Conservation (phyloP, 768 basidiomycete species). For the Leccinum subgranulosum region DNA sequence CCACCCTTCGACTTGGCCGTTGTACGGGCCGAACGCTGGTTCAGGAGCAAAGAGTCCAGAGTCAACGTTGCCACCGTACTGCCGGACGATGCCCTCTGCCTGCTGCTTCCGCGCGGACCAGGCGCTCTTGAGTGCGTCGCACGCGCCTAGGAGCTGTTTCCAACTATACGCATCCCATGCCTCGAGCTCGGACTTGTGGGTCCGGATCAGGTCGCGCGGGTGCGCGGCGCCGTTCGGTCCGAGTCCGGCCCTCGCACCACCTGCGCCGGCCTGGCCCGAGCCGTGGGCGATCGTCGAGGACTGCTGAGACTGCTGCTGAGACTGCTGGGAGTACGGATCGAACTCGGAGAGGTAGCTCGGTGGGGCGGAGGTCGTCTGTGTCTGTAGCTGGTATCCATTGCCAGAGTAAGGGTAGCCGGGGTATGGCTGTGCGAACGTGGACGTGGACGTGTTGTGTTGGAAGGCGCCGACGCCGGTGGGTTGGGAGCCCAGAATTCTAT, state of each 20-base stretch:
- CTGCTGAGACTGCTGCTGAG: not conserved
- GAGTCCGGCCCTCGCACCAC: not conserved
- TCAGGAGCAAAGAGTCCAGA: constrained; percentile 23
- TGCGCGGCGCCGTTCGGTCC: constrained; percentile 38
- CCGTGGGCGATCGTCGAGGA: not conserved
- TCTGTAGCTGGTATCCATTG: constrained; percentile 15
- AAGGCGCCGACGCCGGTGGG: constrained; percentile 31
- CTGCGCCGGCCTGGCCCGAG: not conserved
- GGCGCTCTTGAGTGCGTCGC: constrained; percentile 61
- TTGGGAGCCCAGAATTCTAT: constrained; percentile 31
- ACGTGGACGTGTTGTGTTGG: constrained; percentile 48
- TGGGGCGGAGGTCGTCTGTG: constrained; percentile 12
- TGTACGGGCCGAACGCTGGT: constrained; percentile 40
- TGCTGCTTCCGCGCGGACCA: constrained; percentile 64
- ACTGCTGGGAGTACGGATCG: constrained; percentile 35
- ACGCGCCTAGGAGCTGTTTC: constrained; percentile 63
- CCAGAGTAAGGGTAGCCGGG: constrained; percentile 28
- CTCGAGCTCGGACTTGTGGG: constrained; percentile 66
- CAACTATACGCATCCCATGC: constrained; percentile 68
- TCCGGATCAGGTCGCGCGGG: constrained; percentile 65
- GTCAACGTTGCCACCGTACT: constrained; percentile 40
- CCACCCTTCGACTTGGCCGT: constrained; percentile 52
- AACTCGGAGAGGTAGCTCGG: constrained; percentile 37
- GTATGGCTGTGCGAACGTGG: constrained; percentile 56
- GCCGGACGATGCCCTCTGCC: constrained; percentile 44